phyloP scores from a whole-genome alignment of 306 rosid species.

The Castanea mollissima region DNA sequence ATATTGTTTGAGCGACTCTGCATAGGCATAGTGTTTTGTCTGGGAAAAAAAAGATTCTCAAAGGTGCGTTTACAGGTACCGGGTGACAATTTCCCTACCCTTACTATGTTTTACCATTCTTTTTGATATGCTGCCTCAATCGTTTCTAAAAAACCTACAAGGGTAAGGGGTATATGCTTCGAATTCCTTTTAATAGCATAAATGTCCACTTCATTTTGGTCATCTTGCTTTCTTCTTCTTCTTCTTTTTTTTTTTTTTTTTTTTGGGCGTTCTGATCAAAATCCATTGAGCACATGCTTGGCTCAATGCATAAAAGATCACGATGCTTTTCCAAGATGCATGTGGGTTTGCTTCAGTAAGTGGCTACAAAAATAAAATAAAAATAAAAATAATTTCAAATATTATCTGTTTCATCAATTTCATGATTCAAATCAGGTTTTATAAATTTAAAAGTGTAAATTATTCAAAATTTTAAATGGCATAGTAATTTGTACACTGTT shows the following conservation, averaged over 20 bases:
- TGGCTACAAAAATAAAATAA: too few species aligned
- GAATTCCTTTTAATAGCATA: constrained; percentile 33
- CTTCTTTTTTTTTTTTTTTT: constrained; percentile 10
- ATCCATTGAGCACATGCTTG: constrained; percentile 12
- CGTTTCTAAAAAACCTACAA: constrained; percentile 41
- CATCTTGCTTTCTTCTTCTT: not conserved
- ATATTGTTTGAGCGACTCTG: not conserved
- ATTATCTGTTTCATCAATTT: too few species aligned
- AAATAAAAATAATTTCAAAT: too few species aligned
- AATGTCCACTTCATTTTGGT: constrained; percentile 19
- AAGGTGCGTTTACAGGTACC: constrained; percentile 13
- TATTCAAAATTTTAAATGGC: too few species aligned
- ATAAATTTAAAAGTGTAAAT: too few species aligned
- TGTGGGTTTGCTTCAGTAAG: too few species aligned
- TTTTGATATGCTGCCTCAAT: constrained; percentile 36
- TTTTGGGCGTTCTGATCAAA: constrained; percentile 26
- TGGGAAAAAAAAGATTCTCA: not conserved
- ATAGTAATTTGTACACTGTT: too few species aligned
- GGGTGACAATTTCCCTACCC: constrained; percentile 21
- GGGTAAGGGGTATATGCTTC: constrained; percentile 39
- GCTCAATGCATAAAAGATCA: not conserved
- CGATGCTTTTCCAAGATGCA: too few species aligned
- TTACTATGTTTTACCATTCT: constrained; percentile 21
- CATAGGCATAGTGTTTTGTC: not conserved
- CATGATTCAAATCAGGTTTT: too few species aligned